These are phyloP conservation scores for Gymnopilus dilepis DNA, from an alignment of 768 basidiomycete genomes.

Conservation along the genomic window DNA sequence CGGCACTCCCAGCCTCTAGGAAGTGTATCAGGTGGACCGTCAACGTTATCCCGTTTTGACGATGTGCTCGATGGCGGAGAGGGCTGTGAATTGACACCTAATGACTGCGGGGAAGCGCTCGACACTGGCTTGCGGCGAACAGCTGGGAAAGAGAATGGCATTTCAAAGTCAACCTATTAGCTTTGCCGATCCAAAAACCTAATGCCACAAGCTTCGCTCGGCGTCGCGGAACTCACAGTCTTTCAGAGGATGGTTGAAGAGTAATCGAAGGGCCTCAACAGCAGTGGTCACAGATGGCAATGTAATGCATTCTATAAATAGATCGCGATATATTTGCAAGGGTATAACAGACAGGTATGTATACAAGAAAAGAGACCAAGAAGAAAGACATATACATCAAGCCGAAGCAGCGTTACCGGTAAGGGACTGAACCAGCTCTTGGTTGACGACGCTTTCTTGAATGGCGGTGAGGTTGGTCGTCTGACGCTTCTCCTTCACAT, in stretches of 20 bases:
- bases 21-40: conserved; percentile 17
- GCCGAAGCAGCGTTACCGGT: neutral
- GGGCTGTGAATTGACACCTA: neutral
- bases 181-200: neutral
- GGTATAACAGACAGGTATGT: neutral
- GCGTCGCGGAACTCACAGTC: neutral
- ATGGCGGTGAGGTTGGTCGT: neutral
- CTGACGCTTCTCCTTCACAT: neutral
- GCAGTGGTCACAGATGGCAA: neutral
- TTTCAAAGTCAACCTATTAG: neutral
- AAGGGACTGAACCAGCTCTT: neutral
- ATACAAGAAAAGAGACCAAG: neutral
- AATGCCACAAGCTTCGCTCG: neutral
- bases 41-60: neutral
- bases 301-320: conserved; percentile 45
- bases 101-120: neutral
- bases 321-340: conserved; percentile 26
- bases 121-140: neutral
- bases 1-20: conserved; percentile 31
- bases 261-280: neutral
- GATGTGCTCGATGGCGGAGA: neutral
- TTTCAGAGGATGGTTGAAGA: neutral
- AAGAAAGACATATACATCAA: neutral
- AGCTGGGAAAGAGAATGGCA: neutral
- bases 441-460: neutral